Evolutionary conservation across 176 grass and related monocot species (phyloP).

Genomic region (Carex myosuroides): DNA sequence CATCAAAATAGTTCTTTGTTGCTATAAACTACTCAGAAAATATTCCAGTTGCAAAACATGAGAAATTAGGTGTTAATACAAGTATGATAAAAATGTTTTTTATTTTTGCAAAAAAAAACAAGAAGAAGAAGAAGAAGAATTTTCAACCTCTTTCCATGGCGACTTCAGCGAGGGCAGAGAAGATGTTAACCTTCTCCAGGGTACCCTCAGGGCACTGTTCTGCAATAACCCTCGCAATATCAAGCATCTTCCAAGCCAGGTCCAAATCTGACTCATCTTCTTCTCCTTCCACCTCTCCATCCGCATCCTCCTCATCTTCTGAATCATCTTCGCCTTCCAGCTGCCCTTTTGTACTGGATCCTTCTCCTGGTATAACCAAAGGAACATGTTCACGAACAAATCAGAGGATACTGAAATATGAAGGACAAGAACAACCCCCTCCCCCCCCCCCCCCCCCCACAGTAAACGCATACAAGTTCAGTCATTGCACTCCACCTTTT

Average conservation of each 20-base stretch:
- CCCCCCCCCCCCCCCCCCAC: neutral
- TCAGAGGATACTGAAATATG: neutral
- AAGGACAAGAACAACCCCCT: neutral
- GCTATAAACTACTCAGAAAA: neutral
- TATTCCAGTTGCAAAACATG: neutral
- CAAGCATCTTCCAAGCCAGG: constrained; percentile 94
- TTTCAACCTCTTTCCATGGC: constrained; percentile 87
- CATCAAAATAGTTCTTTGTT: neutral
- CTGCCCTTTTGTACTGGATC: constrained; percentile 43
- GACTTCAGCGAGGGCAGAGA: constrained; percentile 73
- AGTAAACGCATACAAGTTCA: neutral
- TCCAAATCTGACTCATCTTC: constrained; percentile 98
- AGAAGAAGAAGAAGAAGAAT: neutral
- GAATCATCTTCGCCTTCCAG: constrained; percentile 36
- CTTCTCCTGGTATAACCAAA: constrained; percentile 34
- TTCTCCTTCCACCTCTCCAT: constrained; percentile 62
- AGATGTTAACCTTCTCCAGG: constrained; percentile 86
- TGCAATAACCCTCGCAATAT: constrained; percentile 93
- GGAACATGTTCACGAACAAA: neutral
- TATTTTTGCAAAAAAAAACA: neutral
- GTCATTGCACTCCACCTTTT: neutral
- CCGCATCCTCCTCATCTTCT: constrained; percentile 60
- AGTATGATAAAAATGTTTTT: neutral
- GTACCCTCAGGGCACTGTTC: constrained; percentile 58
- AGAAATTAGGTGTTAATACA: neutral